Evolutionary conservation across 2,329 filamentous ascomycete genomes (phyloP).

Genomic region (Epichloe sibirici): DNA sequence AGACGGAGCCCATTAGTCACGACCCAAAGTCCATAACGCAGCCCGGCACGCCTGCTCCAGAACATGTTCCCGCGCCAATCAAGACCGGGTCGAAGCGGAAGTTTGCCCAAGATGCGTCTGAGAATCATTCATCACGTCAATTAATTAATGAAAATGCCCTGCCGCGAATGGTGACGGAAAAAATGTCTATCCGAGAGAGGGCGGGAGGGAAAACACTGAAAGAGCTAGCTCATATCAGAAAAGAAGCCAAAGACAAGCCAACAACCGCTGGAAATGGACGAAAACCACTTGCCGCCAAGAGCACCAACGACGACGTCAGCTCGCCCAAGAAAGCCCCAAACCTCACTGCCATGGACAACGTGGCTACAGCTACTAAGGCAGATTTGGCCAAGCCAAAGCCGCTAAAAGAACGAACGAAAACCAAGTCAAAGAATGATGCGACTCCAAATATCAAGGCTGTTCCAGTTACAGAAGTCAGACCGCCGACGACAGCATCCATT

Average conservation of each 20-base stretch:
- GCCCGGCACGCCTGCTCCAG: slow-evolving; percentile 1
- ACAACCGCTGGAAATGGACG: slow-evolving; percentile 22
- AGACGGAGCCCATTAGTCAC: neutral
- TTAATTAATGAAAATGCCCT: slow-evolving; percentile 18
- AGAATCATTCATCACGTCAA: slow-evolving; percentile 18
- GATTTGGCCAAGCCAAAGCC: slow-evolving; percentile 19
- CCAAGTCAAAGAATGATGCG: slow-evolving; percentile 16
- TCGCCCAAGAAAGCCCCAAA: slow-evolving; percentile 43
- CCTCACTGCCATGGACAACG: slow-evolving; percentile 21
- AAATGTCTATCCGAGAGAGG: slow-evolving; percentile 22
- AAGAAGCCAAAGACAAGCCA: slow-evolving; percentile 25
- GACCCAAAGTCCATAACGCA: slow-evolving; percentile 1
- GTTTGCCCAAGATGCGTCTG: slow-evolving; percentile 42
- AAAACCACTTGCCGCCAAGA: slow-evolving; percentile 44
- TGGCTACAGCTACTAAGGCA: slow-evolving; percentile 28
- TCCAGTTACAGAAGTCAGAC: slow-evolving; percentile 8
- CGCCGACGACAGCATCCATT: slow-evolving; percentile 8
- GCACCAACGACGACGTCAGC: slow-evolving; percentile 44
- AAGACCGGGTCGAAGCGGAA: slow-evolving; percentile 48
- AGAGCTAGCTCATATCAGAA: slow-evolving; percentile 29
- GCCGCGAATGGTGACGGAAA: slow-evolving; percentile 11
- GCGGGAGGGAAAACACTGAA: slow-evolving; percentile 32
- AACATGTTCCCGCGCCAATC: slow-evolving; percentile 11
- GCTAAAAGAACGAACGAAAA: slow-evolving; percentile 14
- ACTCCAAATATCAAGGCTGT: slow-evolving; percentile 12